Base-by-base conservation (phyloP, 2,329 filamentous ascomycete species). In the Fusarium sp. region DNA sequence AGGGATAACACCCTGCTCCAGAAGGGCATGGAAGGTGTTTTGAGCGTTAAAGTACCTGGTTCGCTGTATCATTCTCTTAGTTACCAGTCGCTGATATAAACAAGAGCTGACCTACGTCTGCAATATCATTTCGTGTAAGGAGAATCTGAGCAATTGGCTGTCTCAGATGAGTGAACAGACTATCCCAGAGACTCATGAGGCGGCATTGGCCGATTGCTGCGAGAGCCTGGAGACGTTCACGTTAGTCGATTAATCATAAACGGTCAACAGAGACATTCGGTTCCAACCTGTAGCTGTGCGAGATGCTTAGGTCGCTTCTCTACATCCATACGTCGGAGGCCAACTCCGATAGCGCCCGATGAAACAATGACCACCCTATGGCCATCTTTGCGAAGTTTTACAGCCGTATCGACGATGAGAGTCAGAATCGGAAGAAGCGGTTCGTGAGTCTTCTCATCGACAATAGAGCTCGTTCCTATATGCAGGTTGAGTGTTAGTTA, bases 381-480 rank as follows among this genome's bases (percentile, higher is more conserved):
- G 48, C 96, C 96, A 88, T 97, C 91, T 79, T 94, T 91, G 70
- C 90, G 90, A 41, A 99, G 85, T 75, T 90, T 92, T 53, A 95
- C 91, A 15, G 93, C 94, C 20, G 96, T 98, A 81, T 98, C 94
- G 68, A 98, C 96, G 69, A 99, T 97, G 62, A 95, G 84, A 63
- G 92, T 94, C 57, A 99, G 84, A 71, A 94, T 97, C 6, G 94
- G 96, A 37, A 99, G 86, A 35, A 97, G 87, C 5, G 96, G 96
- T 76, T 97, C 93, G 80, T 97, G 96, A 21, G 93, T 97, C 76
- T 90, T 91, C 78, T 99, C 96, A 80, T 98, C 93, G 69, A 99
- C 94, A 72, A 99, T 98, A n/a, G 96, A 98, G 79, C 94, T 97
- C 45, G 96, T 98, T 74, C 96, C 96, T 99, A 72, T 98, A 72